These are phyloP conservation scores for Dioscorea cayenensis DNA, from an alignment of 116 monocot species.

Conservation along the genomic window DNA sequence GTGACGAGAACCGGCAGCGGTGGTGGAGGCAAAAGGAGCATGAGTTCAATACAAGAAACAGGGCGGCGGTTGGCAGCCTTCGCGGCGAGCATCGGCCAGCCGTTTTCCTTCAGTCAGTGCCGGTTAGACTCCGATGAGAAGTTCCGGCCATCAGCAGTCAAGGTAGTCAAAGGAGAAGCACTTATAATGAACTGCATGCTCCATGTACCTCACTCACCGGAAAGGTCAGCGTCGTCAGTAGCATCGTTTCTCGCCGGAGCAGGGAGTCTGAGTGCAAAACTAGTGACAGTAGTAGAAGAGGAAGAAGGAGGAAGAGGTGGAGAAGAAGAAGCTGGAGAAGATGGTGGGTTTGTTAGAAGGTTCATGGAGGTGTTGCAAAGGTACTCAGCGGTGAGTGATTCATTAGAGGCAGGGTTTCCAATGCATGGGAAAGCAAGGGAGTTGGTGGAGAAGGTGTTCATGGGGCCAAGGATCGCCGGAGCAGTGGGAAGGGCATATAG, in stretches of 20 bases:
- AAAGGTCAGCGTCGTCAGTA: constrained; percentile 21
- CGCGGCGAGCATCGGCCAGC: constrained; percentile 43
- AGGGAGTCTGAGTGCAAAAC: constrained; percentile 11
- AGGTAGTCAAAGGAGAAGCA: constrained; percentile 33
- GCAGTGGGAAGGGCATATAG: constrained; percentile 20
- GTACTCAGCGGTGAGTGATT: constrained; percentile 45
- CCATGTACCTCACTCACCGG: constrained; percentile 19
- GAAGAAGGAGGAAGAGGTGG: constrained; percentile 8
- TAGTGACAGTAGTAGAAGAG: constrained; percentile 45
- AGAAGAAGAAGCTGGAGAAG: neutral
- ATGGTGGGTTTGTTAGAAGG: constrained; percentile 18
- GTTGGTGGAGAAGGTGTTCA: constrained; percentile 30
- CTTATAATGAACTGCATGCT: constrained; percentile 46
- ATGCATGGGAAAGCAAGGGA: constrained; percentile 25
- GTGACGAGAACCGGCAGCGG: constrained; percentile 11
- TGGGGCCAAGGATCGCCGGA: constrained; percentile 37
- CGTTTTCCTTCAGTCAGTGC: constrained; percentile 59
- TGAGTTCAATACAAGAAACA: constrained; percentile 28
- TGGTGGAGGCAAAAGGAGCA: neutral
- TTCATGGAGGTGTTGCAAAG: constrained; percentile 45
- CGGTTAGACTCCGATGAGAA: constrained; percentile 39
- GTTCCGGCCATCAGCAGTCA: constrained; percentile 32
- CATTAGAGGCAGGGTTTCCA: constrained; percentile 47
- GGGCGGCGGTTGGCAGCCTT: constrained; percentile 38
- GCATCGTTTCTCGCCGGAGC: constrained; percentile 35